Conservation (phyloP, 106 monocot species). For the Dendrobium chrysotoxum region DNA sequence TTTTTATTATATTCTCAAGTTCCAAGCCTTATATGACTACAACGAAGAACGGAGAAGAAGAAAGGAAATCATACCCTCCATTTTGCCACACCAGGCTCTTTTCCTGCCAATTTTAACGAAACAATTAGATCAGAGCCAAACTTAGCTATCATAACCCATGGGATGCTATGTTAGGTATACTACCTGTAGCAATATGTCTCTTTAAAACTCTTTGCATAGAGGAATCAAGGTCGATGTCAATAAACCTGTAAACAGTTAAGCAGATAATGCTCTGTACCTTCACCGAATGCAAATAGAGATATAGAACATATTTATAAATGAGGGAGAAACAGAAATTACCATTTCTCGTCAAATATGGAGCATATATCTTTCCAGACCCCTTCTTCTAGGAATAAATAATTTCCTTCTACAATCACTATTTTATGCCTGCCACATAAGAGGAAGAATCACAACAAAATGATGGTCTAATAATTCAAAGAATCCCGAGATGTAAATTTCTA, state of each 20-base stretch:
- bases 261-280: neutral
- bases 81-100: constrained; percentile 56
- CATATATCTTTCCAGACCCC: constrained; percentile 67
- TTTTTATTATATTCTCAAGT: neutral
- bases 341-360: constrained; percentile 85
- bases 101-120: constrained; percentile 39
- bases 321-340: constrained; percentile 25
- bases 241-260: constrained; percentile 4
- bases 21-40: neutral
- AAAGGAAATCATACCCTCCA: constrained; percentile 61
- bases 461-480: neutral
- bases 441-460: neutral
- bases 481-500: neutral
- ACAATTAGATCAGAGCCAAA: neutral
- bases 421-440: constrained; percentile 52
- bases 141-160: neutral
- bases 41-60: neutral
- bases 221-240: constrained; percentile 48
- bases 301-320: neutral
- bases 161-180: constrained; percentile 5
- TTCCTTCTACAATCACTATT: constrained; percentile 87
- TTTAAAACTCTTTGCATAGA: constrained; percentile 74
- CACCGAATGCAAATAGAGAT: neutral
- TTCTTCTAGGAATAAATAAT: constrained; percentile 84
- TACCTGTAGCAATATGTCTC: constrained; percentile 90